These are phyloP conservation scores for Sedum album DNA, from an alignment of 164 flowering plant genomes.

Conservation along the genomic window DNA sequence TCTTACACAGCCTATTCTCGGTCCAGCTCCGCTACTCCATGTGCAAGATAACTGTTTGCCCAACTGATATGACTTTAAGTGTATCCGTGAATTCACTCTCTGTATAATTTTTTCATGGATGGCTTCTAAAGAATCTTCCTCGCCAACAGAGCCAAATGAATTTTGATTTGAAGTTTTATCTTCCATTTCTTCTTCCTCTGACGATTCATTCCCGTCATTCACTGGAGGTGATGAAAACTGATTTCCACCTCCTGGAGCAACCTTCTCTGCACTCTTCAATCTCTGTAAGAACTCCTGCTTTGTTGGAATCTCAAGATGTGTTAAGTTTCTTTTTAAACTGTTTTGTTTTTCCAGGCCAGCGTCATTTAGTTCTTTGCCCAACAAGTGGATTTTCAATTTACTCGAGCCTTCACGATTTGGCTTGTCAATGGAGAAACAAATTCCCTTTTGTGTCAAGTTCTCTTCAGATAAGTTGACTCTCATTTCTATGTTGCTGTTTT, in stretches of 20 bases:
- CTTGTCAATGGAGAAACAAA: slow-evolving; percentile 18
- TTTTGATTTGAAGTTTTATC: slow-evolving; percentile 17
- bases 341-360: slow-evolving; percentile 12
- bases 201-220: slow-evolving; percentile 19
- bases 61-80: slow-evolving; percentile 46
- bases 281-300: slow-evolving; percentile 20
- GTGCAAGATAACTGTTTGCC: slow-evolving; percentile 68
- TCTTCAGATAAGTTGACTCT: slow-evolving; percentile 40
- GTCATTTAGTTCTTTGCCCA: slow-evolving; percentile 11
- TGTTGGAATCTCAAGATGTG: slow-evolving; percentile 37
- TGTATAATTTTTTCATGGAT: slow-evolving; percentile 47
- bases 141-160: slow-evolving; percentile 18
- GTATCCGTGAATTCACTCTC: slow-evolving; percentile 61
- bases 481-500: slow-evolving; percentile 22
- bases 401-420: slow-evolving; percentile 9
- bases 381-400: slow-evolving; percentile 12
- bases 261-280: slow-evolving; percentile 16
- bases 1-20: slow-evolving; percentile 74
- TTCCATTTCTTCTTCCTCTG: slow-evolving; percentile 22
- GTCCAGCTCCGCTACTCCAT: slow-evolving; percentile 91
- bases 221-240: slow-evolving; percentile 9
- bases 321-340: slow-evolving; percentile 16
- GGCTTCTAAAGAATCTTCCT: slow-evolving; percentile 23
- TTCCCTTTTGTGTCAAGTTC: slow-evolving; percentile 23
- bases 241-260: background rate